Conservation (phyloP, 148 eudicot genomes). For the Cornus florida region DNA sequence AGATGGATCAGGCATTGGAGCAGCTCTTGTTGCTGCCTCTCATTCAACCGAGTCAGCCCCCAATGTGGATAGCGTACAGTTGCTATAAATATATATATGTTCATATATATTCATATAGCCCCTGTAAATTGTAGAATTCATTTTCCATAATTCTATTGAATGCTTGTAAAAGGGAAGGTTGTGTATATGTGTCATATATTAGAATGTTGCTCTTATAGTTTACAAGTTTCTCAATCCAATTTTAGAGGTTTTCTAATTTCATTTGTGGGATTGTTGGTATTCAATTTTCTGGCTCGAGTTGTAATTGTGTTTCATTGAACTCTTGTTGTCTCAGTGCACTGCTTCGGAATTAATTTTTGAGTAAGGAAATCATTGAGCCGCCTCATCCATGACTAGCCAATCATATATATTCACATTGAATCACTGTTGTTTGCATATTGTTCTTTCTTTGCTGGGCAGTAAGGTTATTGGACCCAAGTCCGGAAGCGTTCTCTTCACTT, state of each 20-base stretch:
- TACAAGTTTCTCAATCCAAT: constrained; percentile 11
- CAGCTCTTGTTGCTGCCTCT: constrained; percentile 83
- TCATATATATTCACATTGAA: too few relatives aligned
- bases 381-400: too few relatives aligned
- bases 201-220: constrained; percentile 2
- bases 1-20: constrained; percentile 90
- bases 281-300: too few relatives aligned
- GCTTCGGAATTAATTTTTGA: too few relatives aligned
- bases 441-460: too few relatives aligned
- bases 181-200: constrained; percentile 27
- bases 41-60: constrained; percentile 29
- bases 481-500: too few relatives aligned
- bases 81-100: constrained; percentile 30
- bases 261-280: neutral
- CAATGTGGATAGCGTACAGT: constrained; percentile 41
- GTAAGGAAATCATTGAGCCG: too few relatives aligned
- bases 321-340: too few relatives aligned
- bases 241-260: neutral
- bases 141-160: constrained; percentile 22
- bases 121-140: constrained; percentile 64
- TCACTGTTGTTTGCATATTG: too few relatives aligned
- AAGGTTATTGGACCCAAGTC: too few relatives aligned
- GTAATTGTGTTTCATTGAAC: too few relatives aligned
- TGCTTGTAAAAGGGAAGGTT: constrained; percentile 22
- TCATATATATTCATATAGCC: constrained; percentile 35